phyloP scores from a whole-genome alignment of 768 basidiomycete species.

The Cantharellus anzutake region DNA sequence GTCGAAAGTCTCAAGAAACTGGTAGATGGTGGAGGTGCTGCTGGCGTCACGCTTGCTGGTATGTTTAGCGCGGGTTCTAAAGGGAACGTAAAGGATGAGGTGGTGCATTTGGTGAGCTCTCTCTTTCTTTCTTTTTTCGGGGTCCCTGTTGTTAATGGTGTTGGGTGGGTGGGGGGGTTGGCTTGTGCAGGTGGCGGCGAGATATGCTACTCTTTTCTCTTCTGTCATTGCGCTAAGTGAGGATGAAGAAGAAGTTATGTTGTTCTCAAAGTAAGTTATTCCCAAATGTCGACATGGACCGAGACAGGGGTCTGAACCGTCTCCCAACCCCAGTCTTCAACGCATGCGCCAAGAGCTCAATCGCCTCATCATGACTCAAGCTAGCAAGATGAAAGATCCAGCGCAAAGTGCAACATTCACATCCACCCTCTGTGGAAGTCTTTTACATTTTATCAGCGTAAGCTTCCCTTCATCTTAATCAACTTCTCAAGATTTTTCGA shows the following conservation, averaged over 20 bases:
- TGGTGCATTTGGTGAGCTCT: constrained; percentile 37
- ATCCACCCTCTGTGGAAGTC: constrained; percentile 50
- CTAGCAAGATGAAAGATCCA: constrained; percentile 42
- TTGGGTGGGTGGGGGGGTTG: neutral
- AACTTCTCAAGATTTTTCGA: neutral
- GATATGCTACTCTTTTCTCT: constrained; percentile 68
- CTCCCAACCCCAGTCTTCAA: constrained; percentile 34
- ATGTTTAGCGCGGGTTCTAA: constrained; percentile 5
- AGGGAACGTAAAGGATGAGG: constrained; percentile 31
- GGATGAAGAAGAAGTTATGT: constrained; percentile 87
- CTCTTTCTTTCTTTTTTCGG: neutral
- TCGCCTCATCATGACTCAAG: constrained; percentile 56
- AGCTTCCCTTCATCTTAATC: constrained; percentile 13
- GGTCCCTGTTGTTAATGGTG: neutral
- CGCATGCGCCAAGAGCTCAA: constrained; percentile 73
- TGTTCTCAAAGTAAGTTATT: constrained; percentile 66
- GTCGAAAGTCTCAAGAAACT: constrained; percentile 65
- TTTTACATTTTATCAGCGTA: constrained; percentile 63
- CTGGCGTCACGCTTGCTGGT: neutral
- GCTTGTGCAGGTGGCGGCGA: constrained; percentile 40
- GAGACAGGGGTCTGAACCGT: neutral
- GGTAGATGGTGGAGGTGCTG: constrained; percentile 39
- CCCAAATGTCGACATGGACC: neutral
- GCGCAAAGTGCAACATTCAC: constrained; percentile 46
- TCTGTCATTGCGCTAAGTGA: constrained; percentile 63